Percentiles rank a stretch among this genome's conserved stretches.
These are phyloP conservation scores for Cercis canadensis DNA, from an alignment of 306 rosid species.

Conservation along the genomic window DNA sequence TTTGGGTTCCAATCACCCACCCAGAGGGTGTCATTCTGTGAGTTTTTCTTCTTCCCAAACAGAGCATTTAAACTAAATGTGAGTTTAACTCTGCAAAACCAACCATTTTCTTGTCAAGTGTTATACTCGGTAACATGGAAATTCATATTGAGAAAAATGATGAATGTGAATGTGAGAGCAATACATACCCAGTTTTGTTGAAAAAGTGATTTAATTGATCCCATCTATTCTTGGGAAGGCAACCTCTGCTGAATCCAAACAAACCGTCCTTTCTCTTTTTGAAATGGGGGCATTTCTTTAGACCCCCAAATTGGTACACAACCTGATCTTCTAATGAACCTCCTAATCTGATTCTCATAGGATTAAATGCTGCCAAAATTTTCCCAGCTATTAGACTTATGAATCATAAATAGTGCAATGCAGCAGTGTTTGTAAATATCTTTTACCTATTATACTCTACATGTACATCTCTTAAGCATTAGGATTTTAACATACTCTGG, in stretches of 20 bases:
- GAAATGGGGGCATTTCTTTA: slow-evolving; percentile 32
- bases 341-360: slow-evolving; percentile 71
- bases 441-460: too few species aligned
- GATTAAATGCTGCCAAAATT: slow-evolving; percentile 45
- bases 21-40: slow-evolving; percentile 40
- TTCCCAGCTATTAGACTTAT: too few species aligned
- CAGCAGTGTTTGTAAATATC: too few species aligned
- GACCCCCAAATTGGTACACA: slow-evolving; percentile 54
- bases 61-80: slow-evolving; percentile 71
- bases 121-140: background rate
- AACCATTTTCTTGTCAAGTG: too few species aligned
- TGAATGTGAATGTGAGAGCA: background rate
- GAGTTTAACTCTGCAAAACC: slow-evolving; percentile 46
- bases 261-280: slow-evolving; percentile 34
- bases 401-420: too few species aligned
- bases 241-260: slow-evolving; percentile 63
- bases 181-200: slow-evolving; percentile 42
- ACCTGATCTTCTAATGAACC: slow-evolving; percentile 72
- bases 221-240: slow-evolving; percentile 57
- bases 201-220: slow-evolving; percentile 51
- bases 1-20: slow-evolving; percentile 56
- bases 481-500: too few species aligned
- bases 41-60: slow-evolving; percentile 43
- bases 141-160: background rate
- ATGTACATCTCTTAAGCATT: too few species aligned